phyloP scores from a whole-genome alignment of 23 red algal species.

The Gracilaria domingensis region DNA sequence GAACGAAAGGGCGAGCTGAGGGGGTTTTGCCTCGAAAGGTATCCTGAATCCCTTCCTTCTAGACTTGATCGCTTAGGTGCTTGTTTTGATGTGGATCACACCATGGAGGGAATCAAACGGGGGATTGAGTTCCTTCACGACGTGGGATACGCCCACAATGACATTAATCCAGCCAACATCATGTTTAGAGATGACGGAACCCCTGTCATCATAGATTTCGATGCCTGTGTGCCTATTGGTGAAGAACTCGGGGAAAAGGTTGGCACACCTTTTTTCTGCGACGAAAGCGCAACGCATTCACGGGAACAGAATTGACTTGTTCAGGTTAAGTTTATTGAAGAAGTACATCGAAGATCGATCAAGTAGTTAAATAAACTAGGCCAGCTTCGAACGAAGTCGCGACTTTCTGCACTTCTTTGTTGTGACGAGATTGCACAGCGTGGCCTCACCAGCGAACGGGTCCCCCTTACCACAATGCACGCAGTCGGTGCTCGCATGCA shows the following conservation, averaged over 20 bases:
- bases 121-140: constrained; percentile 20
- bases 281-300: constrained; percentile 45
- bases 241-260: neutral
- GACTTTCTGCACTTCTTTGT: too few species aligned
- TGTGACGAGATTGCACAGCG: too few species aligned
- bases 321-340: constrained; percentile 16
- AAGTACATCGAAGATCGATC: neutral
- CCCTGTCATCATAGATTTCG: constrained; percentile 48
- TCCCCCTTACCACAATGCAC: too few species aligned
- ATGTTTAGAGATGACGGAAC: constrained; percentile 25
- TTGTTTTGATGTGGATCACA: neutral
- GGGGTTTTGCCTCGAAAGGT: constrained; percentile 15
- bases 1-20: neutral
- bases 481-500: too few species aligned
- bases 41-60: neutral
- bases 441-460: too few species aligned
- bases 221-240: constrained; percentile 17
- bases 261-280: constrained; percentile 21
- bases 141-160: constrained; percentile 47
- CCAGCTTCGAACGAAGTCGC: too few species aligned
- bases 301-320: constrained; percentile 23
- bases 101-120: neutral
- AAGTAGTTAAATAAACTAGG: too few species aligned
- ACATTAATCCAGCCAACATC: constrained; percentile 41
- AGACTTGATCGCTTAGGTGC: neutral